Conservation (phyloP, 306 rosid genomes). For the Prinsepia uniflora region DNA sequence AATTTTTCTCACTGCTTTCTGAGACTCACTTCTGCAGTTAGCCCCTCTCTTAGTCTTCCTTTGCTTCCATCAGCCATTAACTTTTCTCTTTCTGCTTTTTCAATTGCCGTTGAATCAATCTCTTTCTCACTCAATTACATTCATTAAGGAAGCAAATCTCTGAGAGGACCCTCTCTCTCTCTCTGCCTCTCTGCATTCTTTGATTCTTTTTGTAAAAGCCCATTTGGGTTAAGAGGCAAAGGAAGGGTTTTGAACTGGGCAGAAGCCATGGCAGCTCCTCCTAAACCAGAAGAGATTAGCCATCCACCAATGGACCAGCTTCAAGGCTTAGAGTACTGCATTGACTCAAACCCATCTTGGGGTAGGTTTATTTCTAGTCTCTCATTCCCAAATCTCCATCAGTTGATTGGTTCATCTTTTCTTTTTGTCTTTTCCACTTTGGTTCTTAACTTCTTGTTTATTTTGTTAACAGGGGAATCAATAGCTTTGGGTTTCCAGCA, state of each 20-base stretch:
- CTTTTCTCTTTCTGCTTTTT: slow-evolving; percentile 33
- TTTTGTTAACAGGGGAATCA: slow-evolving; percentile 69
- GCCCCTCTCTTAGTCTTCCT: slow-evolving; percentile 18
- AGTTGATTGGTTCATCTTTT: neutral
- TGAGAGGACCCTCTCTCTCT: neutral
- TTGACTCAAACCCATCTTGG: slow-evolving; percentile 98
- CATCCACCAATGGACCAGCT: slow-evolving; percentile 97
- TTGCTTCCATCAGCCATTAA: neutral
- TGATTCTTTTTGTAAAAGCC: neutral
- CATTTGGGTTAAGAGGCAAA: slow-evolving; percentile 22
- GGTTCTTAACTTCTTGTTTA: slow-evolving; percentile 5
- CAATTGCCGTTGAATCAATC: slow-evolving; percentile 16
- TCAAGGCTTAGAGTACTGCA: slow-evolving; percentile 95
- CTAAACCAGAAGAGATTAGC: slow-evolving; percentile 78
- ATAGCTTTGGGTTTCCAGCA: slow-evolving; percentile 95
- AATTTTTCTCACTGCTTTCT: slow-evolving; percentile 29
- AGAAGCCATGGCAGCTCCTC: slow-evolving; percentile 59
- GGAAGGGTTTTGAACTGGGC: slow-evolving; percentile 23
- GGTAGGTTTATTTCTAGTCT: slow-evolving; percentile 40
- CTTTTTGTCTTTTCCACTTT: neutral
- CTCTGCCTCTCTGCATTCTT: slow-evolving; percentile 3
- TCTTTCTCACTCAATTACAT: neutral
- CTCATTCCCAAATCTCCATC: slow-evolving; percentile 23
- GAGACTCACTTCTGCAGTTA: slow-evolving; percentile 19
- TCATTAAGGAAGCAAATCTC: neutral